phyloP scores from a whole-genome alignment of 164 flowering plant genomes.

The Vitis labrusca region DNA sequence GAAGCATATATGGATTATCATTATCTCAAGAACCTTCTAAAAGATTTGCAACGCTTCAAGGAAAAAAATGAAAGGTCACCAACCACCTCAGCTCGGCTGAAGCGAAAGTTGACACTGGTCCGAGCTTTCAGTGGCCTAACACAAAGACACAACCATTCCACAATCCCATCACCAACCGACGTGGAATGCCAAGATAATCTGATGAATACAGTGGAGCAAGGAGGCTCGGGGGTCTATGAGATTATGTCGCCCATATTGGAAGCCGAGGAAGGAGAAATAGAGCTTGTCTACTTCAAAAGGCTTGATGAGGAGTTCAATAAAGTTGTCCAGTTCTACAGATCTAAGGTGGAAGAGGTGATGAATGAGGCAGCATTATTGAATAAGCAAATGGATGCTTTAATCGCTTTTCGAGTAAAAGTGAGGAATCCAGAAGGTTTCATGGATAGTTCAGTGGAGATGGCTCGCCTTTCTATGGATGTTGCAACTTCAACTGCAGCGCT shows the following conservation, averaged over 20 bases:
- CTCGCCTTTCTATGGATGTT: too few relatives aligned
- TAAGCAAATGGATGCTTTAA: conserved; percentile 7
- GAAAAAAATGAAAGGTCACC: neutral
- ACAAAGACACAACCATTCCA: neutral
- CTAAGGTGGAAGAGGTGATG: conserved; percentile 7
- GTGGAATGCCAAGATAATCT: too few relatives aligned
- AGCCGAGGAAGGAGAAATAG: too few relatives aligned
- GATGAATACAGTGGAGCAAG: too few relatives aligned
- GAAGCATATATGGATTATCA: conserved; percentile 7
- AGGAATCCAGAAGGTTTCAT: neutral
- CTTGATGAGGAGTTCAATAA: too few relatives aligned
- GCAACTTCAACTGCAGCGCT: too few relatives aligned
- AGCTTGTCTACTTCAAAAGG: too few relatives aligned
- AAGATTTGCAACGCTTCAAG: neutral
- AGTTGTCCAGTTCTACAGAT: neutral
- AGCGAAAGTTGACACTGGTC: neutral
- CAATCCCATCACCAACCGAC: too few relatives aligned
- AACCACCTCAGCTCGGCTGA: too few relatives aligned
- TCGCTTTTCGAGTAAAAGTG: conserved; percentile 1
- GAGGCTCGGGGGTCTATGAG: too few relatives aligned
- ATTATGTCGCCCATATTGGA: too few relatives aligned
- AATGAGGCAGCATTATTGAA: neutral
- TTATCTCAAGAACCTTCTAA: neutral
- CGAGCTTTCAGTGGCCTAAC: conserved; percentile 2
- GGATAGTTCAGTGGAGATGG: neutral